Evolutionary conservation across 2,329 filamentous ascomycete species (phyloP).

Genomic region (Trichoderma sp.): DNA sequence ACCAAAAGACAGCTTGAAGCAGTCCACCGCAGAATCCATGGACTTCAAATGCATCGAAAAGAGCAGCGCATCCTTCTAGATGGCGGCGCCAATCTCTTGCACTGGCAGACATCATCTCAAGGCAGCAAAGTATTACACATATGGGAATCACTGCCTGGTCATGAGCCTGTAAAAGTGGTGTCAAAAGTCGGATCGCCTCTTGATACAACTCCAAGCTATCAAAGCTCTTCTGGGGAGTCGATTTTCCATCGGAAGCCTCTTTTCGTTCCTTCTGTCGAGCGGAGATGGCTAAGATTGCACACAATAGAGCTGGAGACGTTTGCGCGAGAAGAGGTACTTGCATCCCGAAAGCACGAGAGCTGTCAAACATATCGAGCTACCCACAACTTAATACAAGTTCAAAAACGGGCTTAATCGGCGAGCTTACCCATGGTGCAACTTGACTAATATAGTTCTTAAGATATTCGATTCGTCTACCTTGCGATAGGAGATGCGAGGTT

Average conservation of each 20-base stretch:
- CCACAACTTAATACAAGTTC: background rate
- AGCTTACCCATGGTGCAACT: slow-evolving; percentile 8
- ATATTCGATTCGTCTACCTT: background rate
- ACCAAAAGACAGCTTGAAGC: slow-evolving; percentile 8
- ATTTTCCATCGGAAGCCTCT: background rate
- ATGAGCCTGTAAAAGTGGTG: slow-evolving; percentile 2
- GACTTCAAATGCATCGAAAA: slow-evolving; percentile 5
- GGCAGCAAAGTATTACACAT: slow-evolving; percentile 6
- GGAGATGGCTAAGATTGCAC: background rate
- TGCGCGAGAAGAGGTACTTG: slow-evolving; percentile 4
- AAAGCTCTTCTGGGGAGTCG: slow-evolving; percentile 5
- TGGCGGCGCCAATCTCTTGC: slow-evolving; percentile 4
- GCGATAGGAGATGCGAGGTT: background rate
- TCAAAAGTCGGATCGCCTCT: slow-evolving; percentile 4
- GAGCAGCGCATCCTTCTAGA: slow-evolving; percentile 6
- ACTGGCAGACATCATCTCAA: slow-evolving; percentile 15
- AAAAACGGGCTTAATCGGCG: background rate
- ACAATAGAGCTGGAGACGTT: slow-evolving; percentile 1
- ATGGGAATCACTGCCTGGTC: slow-evolving; percentile 10
- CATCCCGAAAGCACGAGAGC: background rate
- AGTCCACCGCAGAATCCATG: slow-evolving; percentile 4
- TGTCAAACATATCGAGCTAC: slow-evolving; percentile 12
- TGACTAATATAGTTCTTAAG: slow-evolving; percentile 4
- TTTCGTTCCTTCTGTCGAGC: background rate
- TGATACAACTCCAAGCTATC: slow-evolving; percentile 8